phyloP scores from a whole-genome alignment of 192 early-diverging fungal genomes.

The Mortierella claussenii region DNA sequence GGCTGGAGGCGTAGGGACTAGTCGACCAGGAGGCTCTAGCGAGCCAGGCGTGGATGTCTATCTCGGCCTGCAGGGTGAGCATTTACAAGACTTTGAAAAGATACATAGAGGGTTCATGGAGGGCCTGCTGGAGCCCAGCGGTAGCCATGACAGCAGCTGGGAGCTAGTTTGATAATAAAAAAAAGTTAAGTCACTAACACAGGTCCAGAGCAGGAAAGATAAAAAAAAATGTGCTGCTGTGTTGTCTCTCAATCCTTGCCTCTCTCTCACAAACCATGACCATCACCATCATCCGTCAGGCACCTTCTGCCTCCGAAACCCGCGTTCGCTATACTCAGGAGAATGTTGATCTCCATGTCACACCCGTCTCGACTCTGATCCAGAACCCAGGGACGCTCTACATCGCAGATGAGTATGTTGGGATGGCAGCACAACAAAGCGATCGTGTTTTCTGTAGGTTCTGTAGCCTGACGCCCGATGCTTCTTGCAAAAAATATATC shows the following conservation, averaged over 20 bases:
- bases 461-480: neutral
- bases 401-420: constrained; percentile 49
- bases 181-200: neutral
- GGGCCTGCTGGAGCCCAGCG: constrained; percentile 21
- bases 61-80: constrained; percentile 40
- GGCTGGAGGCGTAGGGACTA: neutral
- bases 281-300: constrained; percentile 49
- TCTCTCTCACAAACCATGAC: constrained; percentile 19
- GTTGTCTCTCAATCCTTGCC: neutral
- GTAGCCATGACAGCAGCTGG: constrained; percentile 6
- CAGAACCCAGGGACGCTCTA: constrained; percentile 51
- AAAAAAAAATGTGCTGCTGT: no score
- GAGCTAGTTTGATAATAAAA: constrained; percentile 12
- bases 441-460: neutral
- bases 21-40: neutral
- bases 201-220: no score
- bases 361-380: constrained; percentile 31
- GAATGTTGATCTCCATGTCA: constrained; percentile 41
- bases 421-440: no score
- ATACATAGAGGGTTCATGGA: constrained; percentile 52
- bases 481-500: no score
- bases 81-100: constrained; percentile 41
- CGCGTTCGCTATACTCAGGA: constrained; percentile 43
- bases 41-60: constrained; percentile 43
- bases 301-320: constrained; percentile 20